These are phyloP conservation scores for Hypoxylon sp. DNA, from an alignment of 2,329 filamentous ascomycete genomes.

Conservation along the genomic window DNA sequence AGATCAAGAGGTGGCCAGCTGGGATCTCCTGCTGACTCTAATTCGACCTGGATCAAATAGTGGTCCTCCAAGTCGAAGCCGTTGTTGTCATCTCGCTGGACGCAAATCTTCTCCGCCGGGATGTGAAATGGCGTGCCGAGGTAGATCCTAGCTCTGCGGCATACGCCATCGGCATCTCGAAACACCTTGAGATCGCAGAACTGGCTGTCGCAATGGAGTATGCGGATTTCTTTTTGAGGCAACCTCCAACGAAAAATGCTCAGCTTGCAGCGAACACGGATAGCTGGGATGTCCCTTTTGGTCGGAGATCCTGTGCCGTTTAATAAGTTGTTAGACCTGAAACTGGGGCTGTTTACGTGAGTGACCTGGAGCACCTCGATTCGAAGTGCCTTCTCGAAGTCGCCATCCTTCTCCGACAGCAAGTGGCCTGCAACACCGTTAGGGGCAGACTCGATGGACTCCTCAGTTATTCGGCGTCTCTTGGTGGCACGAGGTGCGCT, in stretches of 20 bases:
- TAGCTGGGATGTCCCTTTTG: constrained; percentile 48
- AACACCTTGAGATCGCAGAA: constrained; percentile 61
- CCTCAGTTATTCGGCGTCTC: constrained; percentile 58
- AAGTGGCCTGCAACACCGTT: constrained; percentile 38
- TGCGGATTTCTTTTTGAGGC: constrained; percentile 49
- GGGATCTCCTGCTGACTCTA: constrained; percentile 59
- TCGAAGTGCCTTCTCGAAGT: constrained; percentile 55
- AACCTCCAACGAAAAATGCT: constrained; percentile 49
- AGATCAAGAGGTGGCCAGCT: constrained; percentile 63
- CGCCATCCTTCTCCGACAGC: constrained; percentile 36
- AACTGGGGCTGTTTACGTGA: constrained; percentile 56
- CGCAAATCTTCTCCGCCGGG: constrained; percentile 59
- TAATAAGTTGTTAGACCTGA: constrained; percentile 48
- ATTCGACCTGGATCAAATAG: constrained; percentile 61
- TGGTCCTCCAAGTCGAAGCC: constrained; percentile 58
- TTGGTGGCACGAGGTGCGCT: constrained; percentile 55
- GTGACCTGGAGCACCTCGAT: constrained; percentile 63
- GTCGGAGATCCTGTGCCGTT: constrained; percentile 49
- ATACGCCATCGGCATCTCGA: constrained; percentile 56
- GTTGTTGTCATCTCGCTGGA: constrained; percentile 58
- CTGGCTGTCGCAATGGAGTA: constrained; percentile 64
- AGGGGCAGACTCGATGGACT: constrained; percentile 47
- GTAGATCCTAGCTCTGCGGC: constrained; percentile 58
- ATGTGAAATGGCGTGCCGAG: constrained; percentile 60
- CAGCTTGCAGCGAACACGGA: constrained; percentile 55